These are phyloP conservation scores for Sugiyamaella qingdaonensis DNA, from an alignment of 805 yeast genomes.

Conservation along the genomic window DNA sequence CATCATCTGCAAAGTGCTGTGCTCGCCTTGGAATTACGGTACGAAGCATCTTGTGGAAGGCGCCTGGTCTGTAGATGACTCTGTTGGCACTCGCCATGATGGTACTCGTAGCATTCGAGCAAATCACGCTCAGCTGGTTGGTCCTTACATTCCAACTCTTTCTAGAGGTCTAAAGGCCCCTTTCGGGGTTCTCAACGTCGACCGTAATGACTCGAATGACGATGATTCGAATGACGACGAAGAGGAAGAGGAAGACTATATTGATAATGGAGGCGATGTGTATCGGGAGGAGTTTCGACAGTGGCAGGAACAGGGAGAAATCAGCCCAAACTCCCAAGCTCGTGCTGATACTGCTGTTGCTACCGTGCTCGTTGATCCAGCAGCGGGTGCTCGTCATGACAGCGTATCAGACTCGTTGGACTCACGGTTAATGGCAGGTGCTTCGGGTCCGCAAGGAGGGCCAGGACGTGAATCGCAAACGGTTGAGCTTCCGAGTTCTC, in stretches of 20 bases:
- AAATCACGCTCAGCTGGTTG: slow-evolving; percentile 11
- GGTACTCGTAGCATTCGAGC: slow-evolving; percentile 1
- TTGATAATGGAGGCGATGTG: slow-evolving; percentile 2
- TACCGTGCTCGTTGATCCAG: neutral
- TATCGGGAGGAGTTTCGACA: neutral
- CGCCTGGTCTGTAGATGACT: neutral
- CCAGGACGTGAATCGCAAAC: neutral
- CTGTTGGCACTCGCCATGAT: neutral
- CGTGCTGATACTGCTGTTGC: neutral
- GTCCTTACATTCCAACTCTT: slow-evolving; percentile 19
- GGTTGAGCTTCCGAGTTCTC: neutral
- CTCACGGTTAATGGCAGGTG: neutral
- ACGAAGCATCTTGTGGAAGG: slow-evolving; percentile 22
- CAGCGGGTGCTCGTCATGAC: neutral
- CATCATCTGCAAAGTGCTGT: slow-evolving; percentile 52
- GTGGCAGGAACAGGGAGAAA: neutral
- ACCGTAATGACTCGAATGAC: neutral
- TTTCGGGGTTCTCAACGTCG: neutral
- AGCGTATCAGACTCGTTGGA: neutral
- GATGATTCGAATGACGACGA: slow-evolving; percentile 7
- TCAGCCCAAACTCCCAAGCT: neutral
- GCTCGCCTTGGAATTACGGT: slow-evolving; percentile 61
- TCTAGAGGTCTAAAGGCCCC: neutral
- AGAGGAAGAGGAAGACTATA: slow-evolving; percentile 4
- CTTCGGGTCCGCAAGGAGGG: neutral